phyloP scores from a whole-genome alignment of 495 filamentous ascomycete genomes.

The Lophium mytilinum region DNA sequence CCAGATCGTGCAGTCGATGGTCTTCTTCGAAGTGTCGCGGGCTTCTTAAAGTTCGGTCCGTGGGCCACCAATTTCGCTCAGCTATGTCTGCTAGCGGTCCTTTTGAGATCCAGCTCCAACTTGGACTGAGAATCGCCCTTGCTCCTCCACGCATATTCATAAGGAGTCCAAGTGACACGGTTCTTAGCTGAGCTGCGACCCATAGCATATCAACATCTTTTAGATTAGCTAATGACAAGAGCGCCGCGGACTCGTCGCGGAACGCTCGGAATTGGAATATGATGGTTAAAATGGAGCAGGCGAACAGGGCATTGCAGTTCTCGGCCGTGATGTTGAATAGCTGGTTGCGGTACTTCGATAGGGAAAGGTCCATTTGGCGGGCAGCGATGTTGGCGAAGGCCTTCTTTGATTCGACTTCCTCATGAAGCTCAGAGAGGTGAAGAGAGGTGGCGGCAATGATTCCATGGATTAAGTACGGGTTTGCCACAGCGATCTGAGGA shows the following conservation, averaged over 20 bases:
- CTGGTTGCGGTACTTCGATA: constrained; percentile 5
- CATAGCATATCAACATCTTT: neutral
- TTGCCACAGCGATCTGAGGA: constrained; percentile 12
- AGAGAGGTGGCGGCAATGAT: constrained; percentile 17
- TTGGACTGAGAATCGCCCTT: constrained; percentile 4
- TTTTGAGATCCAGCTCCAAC: constrained; percentile 10
- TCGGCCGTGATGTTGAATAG: constrained; percentile 8
- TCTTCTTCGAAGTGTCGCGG: constrained; percentile 12
- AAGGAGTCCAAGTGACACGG: neutral
- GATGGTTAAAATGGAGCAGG: constrained; percentile 11
- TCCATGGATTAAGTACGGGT: constrained; percentile 15
- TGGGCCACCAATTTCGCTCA: constrained; percentile 17
- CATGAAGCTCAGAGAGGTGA: constrained; percentile 15
- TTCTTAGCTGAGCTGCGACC: neutral
- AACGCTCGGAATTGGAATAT: constrained; percentile 22
- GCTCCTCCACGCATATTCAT: constrained; percentile 15
- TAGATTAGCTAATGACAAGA: constrained; percentile 2
- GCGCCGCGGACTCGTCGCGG: constrained; percentile 13
- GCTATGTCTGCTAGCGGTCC: constrained; percentile 1
- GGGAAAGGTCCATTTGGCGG: constrained; percentile 15
- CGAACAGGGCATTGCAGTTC: constrained; percentile 20
- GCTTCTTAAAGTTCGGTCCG: neutral
- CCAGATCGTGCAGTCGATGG: constrained; percentile 3
- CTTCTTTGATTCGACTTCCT: neutral
- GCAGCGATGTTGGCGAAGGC: constrained; percentile 7